Evolutionary conservation across 495 filamentous ascomycete species (phyloP), one percentile per base, ranked within the genome.

Genomic region (Patellaria atrata): DNA sequence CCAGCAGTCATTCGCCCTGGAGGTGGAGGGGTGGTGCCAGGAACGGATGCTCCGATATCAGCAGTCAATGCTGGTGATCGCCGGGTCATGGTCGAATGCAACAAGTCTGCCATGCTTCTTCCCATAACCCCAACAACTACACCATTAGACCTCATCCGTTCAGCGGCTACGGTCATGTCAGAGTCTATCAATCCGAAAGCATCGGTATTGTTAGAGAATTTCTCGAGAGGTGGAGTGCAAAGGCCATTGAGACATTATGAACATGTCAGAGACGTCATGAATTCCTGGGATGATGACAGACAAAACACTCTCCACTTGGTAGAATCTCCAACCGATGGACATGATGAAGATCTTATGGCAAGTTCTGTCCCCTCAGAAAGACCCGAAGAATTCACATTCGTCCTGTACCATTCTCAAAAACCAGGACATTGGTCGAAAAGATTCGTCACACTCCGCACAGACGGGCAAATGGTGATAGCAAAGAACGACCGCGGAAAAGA

Each of bases 381-480:
- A 20, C 77, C 82, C 10, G 51, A 54, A 1, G 75, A 74, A 15
- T 69, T 67, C 23, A 70, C 72, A 13, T 69, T 82, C 20, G 64
- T 77, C 22, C 59, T 96, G 30, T 75, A 91, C 47, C 73, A 92
- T 54, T 89, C 81, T 1, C 75, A 84, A 40, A 75, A 71, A 22
- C 71, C 75, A 2, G 73, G 79, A 22, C 77, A 75, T 45, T 97
- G 89, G 89, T 75, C 78, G 43, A 93, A 94, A 53, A 73, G 81
- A 18, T 82, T 64, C 50, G 63, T 94, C 30, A 86, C 72, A 0
- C 51, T 97, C 13, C 68, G 70, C 1, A 53, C 71, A 3, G 77
- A 76, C 35, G 86, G 89, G 0, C 82, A 91, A 54, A 60, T 97
- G 8, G 54, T 71, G 6, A 59, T 77, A 13, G 65, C 80, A 22